Evolutionary conservation across 495 filamentous ascomycete genomes (phyloP).

Genomic region (Monascus purpureus): DNA sequence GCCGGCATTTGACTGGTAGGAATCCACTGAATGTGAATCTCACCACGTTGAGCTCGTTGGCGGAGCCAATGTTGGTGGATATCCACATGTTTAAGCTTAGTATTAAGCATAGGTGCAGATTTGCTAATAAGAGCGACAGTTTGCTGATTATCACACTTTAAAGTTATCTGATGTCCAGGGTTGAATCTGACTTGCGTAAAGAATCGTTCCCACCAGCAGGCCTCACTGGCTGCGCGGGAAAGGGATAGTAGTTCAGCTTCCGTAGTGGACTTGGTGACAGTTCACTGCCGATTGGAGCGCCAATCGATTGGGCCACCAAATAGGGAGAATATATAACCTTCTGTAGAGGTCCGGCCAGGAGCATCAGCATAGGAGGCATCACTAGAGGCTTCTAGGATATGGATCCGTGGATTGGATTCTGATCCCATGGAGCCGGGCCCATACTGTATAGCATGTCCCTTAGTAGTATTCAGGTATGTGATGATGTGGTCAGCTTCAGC

Average conservation of each 20-base stretch:
- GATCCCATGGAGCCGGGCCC: too few relatives aligned
- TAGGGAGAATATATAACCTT: slow-evolving; percentile 7
- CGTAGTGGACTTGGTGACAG: slow-evolving; percentile 9
- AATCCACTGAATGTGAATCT: background rate
- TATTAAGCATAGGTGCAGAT: background rate
- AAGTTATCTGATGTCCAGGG: background rate
- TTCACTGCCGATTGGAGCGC: slow-evolving; percentile 10
- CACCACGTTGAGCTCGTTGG: background rate
- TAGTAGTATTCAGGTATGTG: slow-evolving; percentile 7
- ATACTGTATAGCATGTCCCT: slow-evolving; percentile 3
- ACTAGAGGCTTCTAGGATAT: slow-evolving; percentile 2
- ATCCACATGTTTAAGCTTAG: background rate
- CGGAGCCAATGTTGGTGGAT: background rate
- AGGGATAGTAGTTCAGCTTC: slow-evolving; percentile 9
- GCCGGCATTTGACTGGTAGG: slow-evolving; percentile 1
- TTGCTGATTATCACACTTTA: background rate
- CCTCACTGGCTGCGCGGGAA: slow-evolving; percentile 1
- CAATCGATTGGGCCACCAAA: slow-evolving; percentile 11
- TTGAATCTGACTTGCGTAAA: background rate
- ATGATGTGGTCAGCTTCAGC: slow-evolving; percentile 5
- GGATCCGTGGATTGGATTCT: background rate
- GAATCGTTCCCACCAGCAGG: slow-evolving; percentile 4
- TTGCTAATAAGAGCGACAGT: background rate
- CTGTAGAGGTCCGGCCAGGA: slow-evolving; percentile 6
- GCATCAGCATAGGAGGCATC: slow-evolving; percentile 11